Evolutionary conservation across 345 rosid species (phyloP).

Genomic region (Erysimum cheiranthoides): DNA sequence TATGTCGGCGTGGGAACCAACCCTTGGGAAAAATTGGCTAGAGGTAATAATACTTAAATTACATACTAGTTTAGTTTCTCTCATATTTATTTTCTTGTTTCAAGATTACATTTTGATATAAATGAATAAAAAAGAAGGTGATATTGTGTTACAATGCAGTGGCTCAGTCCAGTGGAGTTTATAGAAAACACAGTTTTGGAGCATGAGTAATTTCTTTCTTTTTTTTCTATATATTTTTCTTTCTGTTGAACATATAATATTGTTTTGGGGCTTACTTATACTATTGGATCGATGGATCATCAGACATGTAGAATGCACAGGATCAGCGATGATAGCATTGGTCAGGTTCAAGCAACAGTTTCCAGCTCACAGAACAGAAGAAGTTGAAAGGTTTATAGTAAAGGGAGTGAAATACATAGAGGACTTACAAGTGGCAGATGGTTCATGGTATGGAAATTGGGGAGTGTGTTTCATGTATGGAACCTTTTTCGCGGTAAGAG

Average conservation of each 20-base stretch:
- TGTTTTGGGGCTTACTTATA: not conserved
- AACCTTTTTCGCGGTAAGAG: slow-evolving; percentile 62
- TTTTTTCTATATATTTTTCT: not conserved
- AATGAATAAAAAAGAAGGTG: no score
- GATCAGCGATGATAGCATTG: slow-evolving; percentile 32
- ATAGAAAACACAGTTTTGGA: not conserved
- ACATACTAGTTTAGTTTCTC: no score
- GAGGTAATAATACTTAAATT: not conserved
- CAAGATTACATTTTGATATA: no score
- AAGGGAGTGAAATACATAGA: slow-evolving; percentile 52
- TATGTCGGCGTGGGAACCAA: not conserved
- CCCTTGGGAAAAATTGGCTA: not conserved
- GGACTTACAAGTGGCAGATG: slow-evolving; percentile 54
- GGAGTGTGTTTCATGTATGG: slow-evolving; percentile 68
- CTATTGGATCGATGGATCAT: no score
- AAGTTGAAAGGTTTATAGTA: slow-evolving; percentile 52
- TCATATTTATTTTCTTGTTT: no score
- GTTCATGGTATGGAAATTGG: slow-evolving; percentile 71
- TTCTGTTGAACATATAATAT: not conserved
- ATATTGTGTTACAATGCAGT: not conserved
- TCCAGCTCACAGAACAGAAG: slow-evolving; percentile 56
- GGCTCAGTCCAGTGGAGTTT: slow-evolving; percentile 10
- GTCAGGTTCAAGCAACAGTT: slow-evolving; percentile 50
- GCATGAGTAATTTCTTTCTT: slow-evolving; percentile 4
- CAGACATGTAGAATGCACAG: slow-evolving; percentile 63